These are phyloP conservation scores for Balansia obtecta DNA, from an alignment of 2,329 filamentous ascomycete species.

Conservation along the genomic window DNA sequence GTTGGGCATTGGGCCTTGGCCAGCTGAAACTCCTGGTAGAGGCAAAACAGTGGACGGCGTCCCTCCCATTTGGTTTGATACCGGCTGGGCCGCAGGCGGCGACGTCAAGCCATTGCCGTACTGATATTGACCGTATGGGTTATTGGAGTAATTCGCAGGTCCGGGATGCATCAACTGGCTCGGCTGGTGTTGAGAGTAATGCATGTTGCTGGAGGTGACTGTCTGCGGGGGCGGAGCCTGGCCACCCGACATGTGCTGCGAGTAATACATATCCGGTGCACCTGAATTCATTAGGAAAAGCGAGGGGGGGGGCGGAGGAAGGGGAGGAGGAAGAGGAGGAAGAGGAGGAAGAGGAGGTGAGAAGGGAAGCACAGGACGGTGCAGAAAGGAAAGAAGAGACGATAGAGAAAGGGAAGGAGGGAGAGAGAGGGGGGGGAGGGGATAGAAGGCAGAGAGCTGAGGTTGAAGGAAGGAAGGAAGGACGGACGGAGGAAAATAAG, in stretches of 20 bases:
- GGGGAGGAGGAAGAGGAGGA: neutral
- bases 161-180: conserved; percentile 60
- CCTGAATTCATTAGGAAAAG: conserved; percentile 41
- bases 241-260: conserved; percentile 65
- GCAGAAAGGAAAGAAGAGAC: neutral
- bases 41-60: conserved; percentile 52
- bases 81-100: conserved; percentile 56
- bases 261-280: conserved; percentile 75
- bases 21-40: conserved; percentile 43
- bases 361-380: neutral
- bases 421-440: too few species aligned
- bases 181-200: conserved; percentile 64
- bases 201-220: conserved; percentile 58
- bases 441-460: conserved; percentile 10
- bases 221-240: conserved; percentile 65
- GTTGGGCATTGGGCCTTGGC: conserved; percentile 37
- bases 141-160: conserved; percentile 54
- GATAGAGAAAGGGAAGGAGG: neutral
- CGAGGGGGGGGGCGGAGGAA: too few species aligned
- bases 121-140: conserved; percentile 54
- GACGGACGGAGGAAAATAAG: conserved; percentile 16
- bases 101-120: conserved; percentile 71
- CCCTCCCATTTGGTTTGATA: conserved; percentile 57
- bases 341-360: neutral
- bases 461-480: conserved; percentile 12